phyloP scores from a whole-genome alignment of 139 green algal species.

The Diplosphaera chodatii region DNA sequence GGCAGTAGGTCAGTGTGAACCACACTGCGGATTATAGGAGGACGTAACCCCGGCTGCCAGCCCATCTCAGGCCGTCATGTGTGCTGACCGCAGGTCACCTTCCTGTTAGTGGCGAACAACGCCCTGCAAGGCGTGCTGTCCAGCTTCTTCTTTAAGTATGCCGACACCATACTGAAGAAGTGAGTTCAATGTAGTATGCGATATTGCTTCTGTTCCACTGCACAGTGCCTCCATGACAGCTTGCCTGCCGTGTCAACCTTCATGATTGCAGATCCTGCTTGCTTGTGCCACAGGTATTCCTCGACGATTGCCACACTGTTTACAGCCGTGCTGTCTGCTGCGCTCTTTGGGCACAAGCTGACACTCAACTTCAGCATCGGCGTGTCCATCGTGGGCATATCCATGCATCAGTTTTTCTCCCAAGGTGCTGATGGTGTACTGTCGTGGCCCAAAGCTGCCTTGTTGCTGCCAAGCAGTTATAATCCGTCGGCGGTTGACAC shows the following conservation, averaged over 20 bases:
- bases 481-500: too few relatives aligned
- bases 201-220: too few relatives aligned
- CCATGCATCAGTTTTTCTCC: conserved; percentile 90
- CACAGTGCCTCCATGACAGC: too few relatives aligned
- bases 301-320: conserved; percentile 93
- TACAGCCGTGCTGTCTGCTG: conserved; percentile 81
- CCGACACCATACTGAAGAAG: conserved; percentile 97
- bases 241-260: too few relatives aligned
- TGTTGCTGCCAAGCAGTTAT: too few relatives aligned
- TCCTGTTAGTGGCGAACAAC: conserved; percentile 89
- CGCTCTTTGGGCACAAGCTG: conserved; percentile 84
- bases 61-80: too few relatives aligned
- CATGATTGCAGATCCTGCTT: too few relatives aligned
- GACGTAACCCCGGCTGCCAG: too few relatives aligned
- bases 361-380: conserved; percentile 92
- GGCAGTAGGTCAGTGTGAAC: too few relatives aligned
- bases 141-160: conserved; percentile 98
- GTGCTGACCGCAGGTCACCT: conserved; percentile 49
- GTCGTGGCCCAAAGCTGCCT: too few relatives aligned
- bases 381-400: conserved; percentile 94
- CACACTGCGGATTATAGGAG: too few relatives aligned
- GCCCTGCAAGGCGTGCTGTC: conserved; percentile 86
- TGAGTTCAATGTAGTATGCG: background rate
- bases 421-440: conserved; percentile 26
- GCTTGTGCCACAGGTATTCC: conserved; percentile 45